Percentiles rank a stretch among this genome's conserved stretches.
Conservation (phyloP, 23 red algal species). For the Gracilaria gracilis region DNA sequence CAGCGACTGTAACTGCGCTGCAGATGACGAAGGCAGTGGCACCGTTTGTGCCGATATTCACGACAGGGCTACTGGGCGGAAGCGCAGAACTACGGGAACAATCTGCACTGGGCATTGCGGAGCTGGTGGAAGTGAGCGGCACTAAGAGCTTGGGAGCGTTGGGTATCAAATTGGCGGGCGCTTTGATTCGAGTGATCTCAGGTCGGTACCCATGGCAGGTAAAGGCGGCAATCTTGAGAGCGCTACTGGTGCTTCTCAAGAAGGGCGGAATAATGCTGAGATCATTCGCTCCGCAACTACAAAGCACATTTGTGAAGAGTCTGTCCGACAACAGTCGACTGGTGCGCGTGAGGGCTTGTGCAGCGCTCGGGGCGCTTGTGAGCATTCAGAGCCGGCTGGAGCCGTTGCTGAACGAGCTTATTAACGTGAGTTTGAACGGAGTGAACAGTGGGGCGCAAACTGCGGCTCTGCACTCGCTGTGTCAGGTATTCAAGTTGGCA, state of each 20-base stretch:
- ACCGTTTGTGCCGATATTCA: conserved; percentile 75
- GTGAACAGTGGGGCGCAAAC: conserved; percentile 22
- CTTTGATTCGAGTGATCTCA: conserved; percentile 86
- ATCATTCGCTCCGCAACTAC: conserved; percentile 85
- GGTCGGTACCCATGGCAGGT: conserved; percentile 91
- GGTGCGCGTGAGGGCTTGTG: conserved; percentile 68
- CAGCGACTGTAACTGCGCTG: conserved; percentile 28
- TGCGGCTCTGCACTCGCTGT: conserved; percentile 41
- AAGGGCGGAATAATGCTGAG: conserved; percentile 49
- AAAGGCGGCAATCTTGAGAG: conserved; percentile 76
- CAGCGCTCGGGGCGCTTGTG: conserved; percentile 64
- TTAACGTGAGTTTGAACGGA: conserved; percentile 46
- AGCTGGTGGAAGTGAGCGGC: conserved; percentile 73
- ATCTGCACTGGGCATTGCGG: conserved; percentile 79
- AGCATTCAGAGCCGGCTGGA: conserved; percentile 72
- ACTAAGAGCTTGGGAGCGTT: conserved; percentile 62
- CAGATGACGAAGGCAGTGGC: conserved; percentile 30
- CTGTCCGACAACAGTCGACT: conserved; percentile 72
- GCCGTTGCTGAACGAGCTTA: conserved; percentile 69
- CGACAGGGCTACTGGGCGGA: conserved; percentile 58
- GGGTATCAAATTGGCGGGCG: conserved; percentile 80
- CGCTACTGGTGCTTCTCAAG: conserved; percentile 61
- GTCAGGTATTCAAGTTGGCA: conserved; percentile 44
- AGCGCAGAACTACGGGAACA: conserved; percentile 76
- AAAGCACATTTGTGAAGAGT: conserved; percentile 86